These are phyloP conservation scores for Micractinium sp. DNA, from an alignment of 139 green algal genomes.

Conservation along the genomic window DNA sequence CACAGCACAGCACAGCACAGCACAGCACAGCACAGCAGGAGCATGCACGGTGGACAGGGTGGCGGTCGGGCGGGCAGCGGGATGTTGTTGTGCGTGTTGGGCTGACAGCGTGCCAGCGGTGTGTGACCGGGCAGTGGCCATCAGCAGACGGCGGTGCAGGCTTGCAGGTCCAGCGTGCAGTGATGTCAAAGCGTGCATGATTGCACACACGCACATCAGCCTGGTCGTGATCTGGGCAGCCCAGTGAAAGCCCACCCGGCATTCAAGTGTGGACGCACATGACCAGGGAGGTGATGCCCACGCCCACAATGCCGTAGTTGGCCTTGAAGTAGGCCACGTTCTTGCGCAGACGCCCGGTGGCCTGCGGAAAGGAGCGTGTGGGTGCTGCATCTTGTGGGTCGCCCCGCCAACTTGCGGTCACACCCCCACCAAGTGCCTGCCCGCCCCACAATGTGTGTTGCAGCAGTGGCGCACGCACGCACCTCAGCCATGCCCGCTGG, in stretches of 20 bases:
- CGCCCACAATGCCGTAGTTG: conserved; percentile 89
- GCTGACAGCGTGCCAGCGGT: too few species aligned
- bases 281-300: conserved; percentile 73
- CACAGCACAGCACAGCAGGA: neutral
- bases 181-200: too few species aligned
- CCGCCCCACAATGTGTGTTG: neutral
- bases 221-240: neutral
- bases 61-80: too few species aligned
- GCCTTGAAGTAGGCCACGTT: conserved; percentile 93
- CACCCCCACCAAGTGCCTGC: neutral
- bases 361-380: conserved; percentile 53
- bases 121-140: too few species aligned
- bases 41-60: neutral
- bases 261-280: conserved; percentile 8
- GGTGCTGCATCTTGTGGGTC: too few species aligned
- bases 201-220: too few species aligned
- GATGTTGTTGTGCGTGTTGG: too few species aligned
- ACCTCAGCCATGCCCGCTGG: conserved; percentile 80
- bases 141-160: too few species aligned
- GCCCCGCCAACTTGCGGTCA: too few species aligned
- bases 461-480: neutral
- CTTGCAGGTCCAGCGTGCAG: too few species aligned
- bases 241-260: too few species aligned
- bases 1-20: neutral
- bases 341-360: conserved; percentile 76